Percentiles rank a stretch among this genome's conserved stretches.
Conservation (phyloP, 1,284 basidiomycete genomes). For the Anthracocystis setariae region DNA sequence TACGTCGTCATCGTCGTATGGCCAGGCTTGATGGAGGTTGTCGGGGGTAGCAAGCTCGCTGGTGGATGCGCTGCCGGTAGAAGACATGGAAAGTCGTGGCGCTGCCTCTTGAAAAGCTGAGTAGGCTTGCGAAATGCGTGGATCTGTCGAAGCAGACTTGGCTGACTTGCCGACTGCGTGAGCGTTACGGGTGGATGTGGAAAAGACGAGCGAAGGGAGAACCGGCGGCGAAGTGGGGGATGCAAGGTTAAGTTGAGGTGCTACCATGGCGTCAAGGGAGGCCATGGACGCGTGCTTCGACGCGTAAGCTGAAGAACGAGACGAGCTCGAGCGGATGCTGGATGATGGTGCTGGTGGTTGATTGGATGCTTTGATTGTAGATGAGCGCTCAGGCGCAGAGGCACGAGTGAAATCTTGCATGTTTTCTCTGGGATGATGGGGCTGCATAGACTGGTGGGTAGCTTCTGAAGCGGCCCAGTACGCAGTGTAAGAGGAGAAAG, state of each 20-base stretch:
- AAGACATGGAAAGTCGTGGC: slow-evolving; percentile 54
- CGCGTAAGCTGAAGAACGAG: not conserved
- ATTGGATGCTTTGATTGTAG: slow-evolving; percentile 26
- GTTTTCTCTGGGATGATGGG: not conserved
- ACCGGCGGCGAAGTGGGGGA: slow-evolving; percentile 18
- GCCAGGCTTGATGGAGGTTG: slow-evolving; percentile 30
- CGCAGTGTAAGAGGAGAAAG: slow-evolving; percentile 6
- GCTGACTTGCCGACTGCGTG: not conserved
- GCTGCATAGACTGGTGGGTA: slow-evolving; percentile 7
- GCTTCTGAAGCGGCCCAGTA: slow-evolving; percentile 12
- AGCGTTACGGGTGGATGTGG: not conserved
- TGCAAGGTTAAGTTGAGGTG: not conserved
- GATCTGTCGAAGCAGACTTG: not conserved
- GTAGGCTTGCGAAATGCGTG: slow-evolving; percentile 2
- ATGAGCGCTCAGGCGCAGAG: slow-evolving; percentile 16
- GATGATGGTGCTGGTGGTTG: slow-evolving; percentile 2
- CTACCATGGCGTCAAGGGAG: not conserved
- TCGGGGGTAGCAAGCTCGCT: slow-evolving; percentile 53
- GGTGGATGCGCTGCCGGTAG: slow-evolving; percentile 38
- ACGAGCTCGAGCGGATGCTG: not conserved
- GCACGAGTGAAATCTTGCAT: not conserved
- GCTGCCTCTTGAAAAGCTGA: slow-evolving; percentile 17
- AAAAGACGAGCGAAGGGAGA: slow-evolving; percentile 20
- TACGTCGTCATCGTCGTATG: slow-evolving; percentile 8
- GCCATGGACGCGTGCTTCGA: not conserved